Evolutionary conservation across 2,329 filamentous ascomycete genomes (phyloP).

Genomic region (Pestalotiopsis sp.): DNA sequence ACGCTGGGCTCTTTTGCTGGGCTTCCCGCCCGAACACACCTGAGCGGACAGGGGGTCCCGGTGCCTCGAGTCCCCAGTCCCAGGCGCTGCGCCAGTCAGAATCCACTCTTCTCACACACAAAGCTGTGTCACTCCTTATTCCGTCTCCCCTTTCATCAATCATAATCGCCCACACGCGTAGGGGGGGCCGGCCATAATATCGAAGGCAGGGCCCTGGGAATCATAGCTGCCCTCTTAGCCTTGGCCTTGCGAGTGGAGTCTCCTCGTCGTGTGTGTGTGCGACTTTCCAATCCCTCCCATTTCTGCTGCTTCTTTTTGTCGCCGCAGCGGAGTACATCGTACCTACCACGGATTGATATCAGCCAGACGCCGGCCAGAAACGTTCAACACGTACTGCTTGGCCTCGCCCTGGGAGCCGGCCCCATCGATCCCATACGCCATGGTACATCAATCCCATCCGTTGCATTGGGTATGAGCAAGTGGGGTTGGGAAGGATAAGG

Average conservation of each 20-base stretch:
- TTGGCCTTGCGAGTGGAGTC: constrained; percentile 5
- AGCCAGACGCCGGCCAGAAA: too few species aligned
- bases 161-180: constrained; percentile 18
- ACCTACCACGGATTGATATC: not conserved
- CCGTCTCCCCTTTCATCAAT: constrained; percentile 39
- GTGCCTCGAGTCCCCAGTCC: constrained; percentile 17
- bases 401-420: not conserved
- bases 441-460: constrained; percentile 1
- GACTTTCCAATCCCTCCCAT: not conserved
- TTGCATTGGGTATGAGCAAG: constrained; percentile 3
- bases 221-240: constrained; percentile 18
- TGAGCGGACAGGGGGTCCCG: constrained; percentile 15
- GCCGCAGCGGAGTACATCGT: not conserved
- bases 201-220: constrained; percentile 12
- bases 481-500: not conserved
- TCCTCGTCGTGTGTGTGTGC: not conserved
- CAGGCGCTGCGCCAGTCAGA: constrained; percentile 9
- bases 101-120: constrained; percentile 43
- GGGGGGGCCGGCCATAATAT: constrained; percentile 6
- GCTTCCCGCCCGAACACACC: not conserved
- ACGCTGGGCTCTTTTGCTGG: not conserved
- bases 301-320: not conserved
- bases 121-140: constrained; percentile 39
- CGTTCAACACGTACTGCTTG: constrained; percentile 14
- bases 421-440: not conserved